Evolutionary conservation across 208 protist species (phyloP).

Genomic region (Crithidia fasciculata): DNA sequence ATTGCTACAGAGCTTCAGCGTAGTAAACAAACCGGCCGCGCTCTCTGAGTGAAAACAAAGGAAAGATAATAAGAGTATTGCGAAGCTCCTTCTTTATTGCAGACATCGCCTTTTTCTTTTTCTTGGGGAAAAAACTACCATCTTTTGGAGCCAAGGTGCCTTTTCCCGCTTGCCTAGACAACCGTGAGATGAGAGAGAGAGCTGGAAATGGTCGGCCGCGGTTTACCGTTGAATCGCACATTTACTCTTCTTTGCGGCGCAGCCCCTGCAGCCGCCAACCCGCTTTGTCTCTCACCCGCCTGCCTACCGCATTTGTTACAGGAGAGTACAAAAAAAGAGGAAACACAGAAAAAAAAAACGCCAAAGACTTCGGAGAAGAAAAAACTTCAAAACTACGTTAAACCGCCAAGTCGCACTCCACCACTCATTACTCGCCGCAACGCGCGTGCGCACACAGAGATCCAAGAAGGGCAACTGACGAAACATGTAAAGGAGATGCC

Average conservation of each 20-base stretch:
- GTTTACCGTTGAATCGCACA: no score
- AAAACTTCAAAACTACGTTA: not conserved
- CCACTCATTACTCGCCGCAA: not conserved
- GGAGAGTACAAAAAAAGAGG: not conserved
- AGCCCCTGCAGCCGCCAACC: no score
- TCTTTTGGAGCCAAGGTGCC: not conserved
- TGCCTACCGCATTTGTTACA: not conserved
- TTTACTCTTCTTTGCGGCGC: no score
- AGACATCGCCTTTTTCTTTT: not conserved
- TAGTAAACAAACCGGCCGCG: no score
- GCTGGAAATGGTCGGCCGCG: no score
- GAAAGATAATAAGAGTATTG: not conserved
- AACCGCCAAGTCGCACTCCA: not conserved
- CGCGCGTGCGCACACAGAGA: not conserved
- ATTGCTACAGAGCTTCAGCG: not conserved
- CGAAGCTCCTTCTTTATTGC: no score
- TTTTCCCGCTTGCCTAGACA: not conserved
- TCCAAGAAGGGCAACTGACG: no score
- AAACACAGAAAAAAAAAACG: not conserved
- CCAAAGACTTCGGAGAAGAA: not conserved
- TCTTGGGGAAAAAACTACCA: not conserved
- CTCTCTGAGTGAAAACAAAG: not conserved
- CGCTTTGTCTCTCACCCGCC: no score
- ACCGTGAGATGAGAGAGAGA: no score
- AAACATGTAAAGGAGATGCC: not conserved